These are phyloP conservation scores for Dissoconium aciculare DNA, from an alignment of 2,329 filamentous ascomycete genomes.

Conservation along the genomic window DNA sequence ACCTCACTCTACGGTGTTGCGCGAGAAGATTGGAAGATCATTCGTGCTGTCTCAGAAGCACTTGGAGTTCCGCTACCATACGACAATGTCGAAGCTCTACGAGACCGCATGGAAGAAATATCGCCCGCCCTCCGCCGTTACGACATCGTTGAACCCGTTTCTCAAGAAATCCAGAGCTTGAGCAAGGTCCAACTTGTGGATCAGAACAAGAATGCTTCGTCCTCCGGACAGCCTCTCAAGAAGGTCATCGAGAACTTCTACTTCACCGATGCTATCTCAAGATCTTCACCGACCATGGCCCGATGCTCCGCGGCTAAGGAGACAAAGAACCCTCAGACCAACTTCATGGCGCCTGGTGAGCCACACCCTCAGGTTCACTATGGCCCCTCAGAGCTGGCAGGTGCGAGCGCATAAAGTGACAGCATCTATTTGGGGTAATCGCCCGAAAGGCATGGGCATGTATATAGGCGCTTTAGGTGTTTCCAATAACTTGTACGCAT, in stretches of 20 bases:
- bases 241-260: constrained; percentile 92
- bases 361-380: constrained; percentile 26
- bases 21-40: constrained; percentile 97
- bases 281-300: constrained; percentile 97
- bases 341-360: constrained; percentile 37
- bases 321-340: constrained; percentile 34
- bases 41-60: constrained; percentile 84
- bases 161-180: constrained; percentile 43
- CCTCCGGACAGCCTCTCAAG: constrained; percentile 59
- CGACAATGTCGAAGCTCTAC: constrained; percentile 75
- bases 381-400: constrained; percentile 18
- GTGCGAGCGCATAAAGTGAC: constrained; percentile 12
- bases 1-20: constrained; percentile 79
- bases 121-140: constrained; percentile 80
- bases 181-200: constrained; percentile 93
- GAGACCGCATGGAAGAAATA: constrained; percentile 91
- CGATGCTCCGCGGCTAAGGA: constrained; percentile 90
- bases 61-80: constrained; percentile 76
- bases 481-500: constrained; percentile 1
- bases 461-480: constrained; percentile 1
- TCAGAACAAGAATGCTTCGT: constrained; percentile 77
- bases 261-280: constrained; percentile 92
- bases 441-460: neutral
- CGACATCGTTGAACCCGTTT: constrained; percentile 72
- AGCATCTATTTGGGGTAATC: neutral